Evolutionary conservation across 2,329 filamentous ascomycete species (phyloP).

Genomic region (Sporothrix variecibatus): DNA sequence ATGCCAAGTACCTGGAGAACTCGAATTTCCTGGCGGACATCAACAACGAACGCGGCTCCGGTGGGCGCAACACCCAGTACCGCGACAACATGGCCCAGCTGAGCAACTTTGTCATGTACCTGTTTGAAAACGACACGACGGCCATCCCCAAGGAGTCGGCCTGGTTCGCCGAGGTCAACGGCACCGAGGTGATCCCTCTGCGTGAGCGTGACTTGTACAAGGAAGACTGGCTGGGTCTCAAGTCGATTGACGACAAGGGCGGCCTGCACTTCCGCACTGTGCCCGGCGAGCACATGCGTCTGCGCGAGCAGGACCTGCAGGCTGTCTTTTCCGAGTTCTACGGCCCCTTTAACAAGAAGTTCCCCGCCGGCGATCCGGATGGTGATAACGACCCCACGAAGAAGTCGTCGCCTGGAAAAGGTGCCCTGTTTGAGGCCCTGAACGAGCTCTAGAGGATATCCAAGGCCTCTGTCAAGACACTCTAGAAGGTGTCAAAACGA

Average conservation of each 20-base stretch:
- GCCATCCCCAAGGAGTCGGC: constrained; percentile 87
- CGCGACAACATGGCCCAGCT: constrained; percentile 67
- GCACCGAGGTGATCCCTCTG: constrained; percentile 66
- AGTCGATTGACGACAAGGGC: constrained; percentile 73
- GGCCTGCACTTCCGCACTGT: constrained; percentile 73
- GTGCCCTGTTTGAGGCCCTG: neutral
- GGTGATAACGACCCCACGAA: neutral
- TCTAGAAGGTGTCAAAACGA: neutral
- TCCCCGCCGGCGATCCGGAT: constrained; percentile 32
- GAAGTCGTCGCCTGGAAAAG: neutral
- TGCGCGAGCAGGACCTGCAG: constrained; percentile 66
- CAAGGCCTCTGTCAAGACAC: neutral
- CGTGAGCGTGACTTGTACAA: constrained; percentile 72
- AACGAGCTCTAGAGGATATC: constrained; percentile 22
- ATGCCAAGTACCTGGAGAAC: constrained; percentile 72
- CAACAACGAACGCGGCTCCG: constrained; percentile 76
- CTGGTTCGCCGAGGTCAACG: constrained; percentile 88
- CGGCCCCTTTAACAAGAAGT: constrained; percentile 52
- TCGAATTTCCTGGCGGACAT: constrained; percentile 93
- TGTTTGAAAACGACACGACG: constrained; percentile 84
- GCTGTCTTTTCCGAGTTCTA: constrained; percentile 69
- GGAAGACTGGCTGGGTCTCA: constrained; percentile 92
- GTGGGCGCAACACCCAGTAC: constrained; percentile 72
- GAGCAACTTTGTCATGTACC: constrained; percentile 81
- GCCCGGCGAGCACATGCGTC: constrained; percentile 80